Conservation (phyloP, 305 asterid genomes). For the Solanum hybrid region DNA sequence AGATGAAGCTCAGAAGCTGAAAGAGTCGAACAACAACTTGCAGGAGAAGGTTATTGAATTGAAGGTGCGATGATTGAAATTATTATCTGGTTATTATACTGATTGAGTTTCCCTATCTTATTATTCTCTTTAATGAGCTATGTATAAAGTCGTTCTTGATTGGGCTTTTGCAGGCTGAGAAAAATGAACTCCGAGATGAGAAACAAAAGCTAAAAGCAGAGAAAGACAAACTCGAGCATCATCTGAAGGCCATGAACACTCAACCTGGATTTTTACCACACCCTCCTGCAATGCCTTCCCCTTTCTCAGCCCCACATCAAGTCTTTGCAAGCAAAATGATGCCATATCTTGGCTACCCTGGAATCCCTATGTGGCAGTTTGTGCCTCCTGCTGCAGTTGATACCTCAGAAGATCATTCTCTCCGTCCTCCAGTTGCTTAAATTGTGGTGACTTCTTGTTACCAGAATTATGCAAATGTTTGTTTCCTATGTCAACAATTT, state of each 20-base stretch:
- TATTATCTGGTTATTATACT: neutral
- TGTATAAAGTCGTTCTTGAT: neutral
- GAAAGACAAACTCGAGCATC: constrained; percentile 32
- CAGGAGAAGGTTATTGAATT: constrained; percentile 40
- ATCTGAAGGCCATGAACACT: constrained; percentile 19
- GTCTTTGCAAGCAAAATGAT: constrained; percentile 26
- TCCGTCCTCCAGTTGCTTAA: constrained; percentile 36
- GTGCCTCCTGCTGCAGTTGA: constrained; percentile 29
- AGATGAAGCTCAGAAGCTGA: constrained; percentile 44
- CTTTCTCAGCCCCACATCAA: constrained; percentile 20
- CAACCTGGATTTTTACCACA: constrained; percentile 19
- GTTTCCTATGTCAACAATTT: constrained; percentile 1
- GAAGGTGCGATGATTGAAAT: constrained; percentile 23
- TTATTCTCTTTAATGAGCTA: neutral
- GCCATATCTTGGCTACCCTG: constrained; percentile 30
- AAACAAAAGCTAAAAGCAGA: constrained; percentile 36
- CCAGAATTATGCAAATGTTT: neutral
- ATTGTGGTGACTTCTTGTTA: neutral
- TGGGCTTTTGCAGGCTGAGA: constrained; percentile 34
- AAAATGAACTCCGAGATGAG: constrained; percentile 45
- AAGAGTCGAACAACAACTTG: constrained; percentile 26
- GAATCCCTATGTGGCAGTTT: constrained; percentile 35
- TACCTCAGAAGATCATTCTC: constrained; percentile 30
- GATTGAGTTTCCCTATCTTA: neutral
- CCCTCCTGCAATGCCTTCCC: constrained; percentile 18